These are phyloP conservation scores for Wallacemonas collosoma DNA, from an alignment of 208 protist genomes.

Conservation along the genomic window DNA sequence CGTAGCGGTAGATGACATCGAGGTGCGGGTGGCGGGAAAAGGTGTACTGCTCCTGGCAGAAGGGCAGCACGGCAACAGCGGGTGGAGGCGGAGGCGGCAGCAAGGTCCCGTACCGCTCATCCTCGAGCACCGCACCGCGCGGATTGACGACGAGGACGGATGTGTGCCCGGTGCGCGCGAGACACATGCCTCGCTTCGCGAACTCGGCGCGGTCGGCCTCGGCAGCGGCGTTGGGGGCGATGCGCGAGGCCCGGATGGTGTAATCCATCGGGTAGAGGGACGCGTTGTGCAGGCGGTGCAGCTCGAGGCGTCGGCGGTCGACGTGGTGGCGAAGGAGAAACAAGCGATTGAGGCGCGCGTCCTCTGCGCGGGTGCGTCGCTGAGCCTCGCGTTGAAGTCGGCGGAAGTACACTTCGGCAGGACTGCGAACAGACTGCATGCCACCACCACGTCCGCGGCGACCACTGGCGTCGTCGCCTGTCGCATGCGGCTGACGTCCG, in stretches of 20 bases:
- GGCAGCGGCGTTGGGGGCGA: conserved; percentile 23
- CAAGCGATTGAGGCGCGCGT: conserved; percentile 18
- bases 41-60: conserved; percentile 65
- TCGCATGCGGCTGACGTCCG: background rate
- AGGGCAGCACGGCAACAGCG: conserved; percentile 67
- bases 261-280: conserved; percentile 59
- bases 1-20: conserved; percentile 56
- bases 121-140: conserved; percentile 41
- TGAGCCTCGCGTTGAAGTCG: conserved; percentile 13
- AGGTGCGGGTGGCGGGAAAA: conserved; percentile 82
- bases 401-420: conserved; percentile 5
- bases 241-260: conserved; percentile 29
- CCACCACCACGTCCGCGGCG: background rate
- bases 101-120: conserved; percentile 42
- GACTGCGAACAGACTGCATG: background rate
- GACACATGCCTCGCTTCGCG: conserved; percentile 61
- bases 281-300: conserved; percentile 36
- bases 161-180: conserved; percentile 30
- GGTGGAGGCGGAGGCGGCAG: conserved; percentile 39
- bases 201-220: conserved; percentile 58
- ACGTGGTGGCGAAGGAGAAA: conserved; percentile 31
- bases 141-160: conserved; percentile 70
- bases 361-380: conserved; percentile 26
- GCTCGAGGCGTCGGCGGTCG: conserved; percentile 23
- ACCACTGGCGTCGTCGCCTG: background rate